Percentiles rank a stretch among this genome's conserved stretches.
phyloP scores from a whole-genome alignment of 2,329 filamentous ascomycete genomes.

The Exophiala oligosperma region DNA sequence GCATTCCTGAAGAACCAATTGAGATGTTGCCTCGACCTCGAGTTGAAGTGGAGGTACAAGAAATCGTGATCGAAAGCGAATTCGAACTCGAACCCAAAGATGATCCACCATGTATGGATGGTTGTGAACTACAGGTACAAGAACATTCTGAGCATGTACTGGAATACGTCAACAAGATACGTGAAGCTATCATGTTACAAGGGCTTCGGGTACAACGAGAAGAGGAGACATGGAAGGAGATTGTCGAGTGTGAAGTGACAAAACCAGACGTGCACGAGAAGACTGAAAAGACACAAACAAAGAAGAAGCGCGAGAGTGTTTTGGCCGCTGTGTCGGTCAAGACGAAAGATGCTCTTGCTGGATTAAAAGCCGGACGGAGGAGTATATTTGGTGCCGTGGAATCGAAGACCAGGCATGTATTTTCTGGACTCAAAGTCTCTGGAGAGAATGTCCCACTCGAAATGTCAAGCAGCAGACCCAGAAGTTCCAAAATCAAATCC shows the following conservation, averaged over 20 bases:
- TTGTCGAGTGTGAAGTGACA: slow-evolving; percentile 24
- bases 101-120: not conserved
- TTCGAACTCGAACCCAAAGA: slow-evolving; percentile 1
- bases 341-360: not conserved
- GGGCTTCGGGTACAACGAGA: slow-evolving; percentile 1
- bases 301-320: not conserved
- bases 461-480: not conserved
- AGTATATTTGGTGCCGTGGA: not conserved
- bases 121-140: not conserved
- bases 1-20: slow-evolving; percentile 7
- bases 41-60: not conserved
- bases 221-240: not conserved
- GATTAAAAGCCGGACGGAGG: not conserved
- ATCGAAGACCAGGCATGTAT: not conserved
- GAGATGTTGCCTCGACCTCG: not conserved
- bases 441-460: no score
- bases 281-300: slow-evolving; percentile 30
- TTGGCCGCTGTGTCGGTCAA: not conserved
- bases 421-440: no score
- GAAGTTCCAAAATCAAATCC: not conserved
- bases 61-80: not conserved
- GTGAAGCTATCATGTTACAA: slow-evolving; percentile 9
- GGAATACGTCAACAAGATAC: slow-evolving; percentile 11
- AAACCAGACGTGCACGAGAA: slow-evolving; percentile 30
- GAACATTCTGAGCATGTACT: slow-evolving; percentile 3